Percentiles rank a stretch among this genome's conserved stretches.
Conservation (phyloP, 169 alveolate genomes). For the Eimeria necatrix region DNA sequence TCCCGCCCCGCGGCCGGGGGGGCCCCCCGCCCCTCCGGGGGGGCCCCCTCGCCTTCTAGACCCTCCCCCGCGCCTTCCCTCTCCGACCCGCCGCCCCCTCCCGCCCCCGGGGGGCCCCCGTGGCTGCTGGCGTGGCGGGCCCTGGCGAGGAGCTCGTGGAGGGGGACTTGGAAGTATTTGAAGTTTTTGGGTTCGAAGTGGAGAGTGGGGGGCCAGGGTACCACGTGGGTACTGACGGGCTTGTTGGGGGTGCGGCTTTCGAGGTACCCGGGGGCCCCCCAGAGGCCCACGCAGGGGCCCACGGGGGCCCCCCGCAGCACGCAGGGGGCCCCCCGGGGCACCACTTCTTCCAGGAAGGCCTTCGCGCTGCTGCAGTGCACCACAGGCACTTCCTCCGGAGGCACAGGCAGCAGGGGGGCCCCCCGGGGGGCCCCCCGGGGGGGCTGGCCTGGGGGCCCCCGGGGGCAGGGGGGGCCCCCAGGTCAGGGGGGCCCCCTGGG, state of each 20-base stretch:
- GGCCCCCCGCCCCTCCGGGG: not conserved
- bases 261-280: not conserved
- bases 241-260: not conserved
- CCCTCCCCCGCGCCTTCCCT: not conserved
- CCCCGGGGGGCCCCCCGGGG: too few relatives aligned
- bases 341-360: not conserved
- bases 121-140: slow-evolving; percentile 51
- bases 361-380: not conserved
- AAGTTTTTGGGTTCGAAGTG: not conserved
- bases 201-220: not conserved
- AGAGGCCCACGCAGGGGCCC: not conserved
- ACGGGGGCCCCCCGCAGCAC: not conserved
- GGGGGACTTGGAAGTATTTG: not conserved
- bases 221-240: not conserved
- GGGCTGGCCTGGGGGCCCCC: too few relatives aligned
- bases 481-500: too few relatives aligned
- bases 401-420: too few relatives aligned
- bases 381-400: too few relatives aligned
- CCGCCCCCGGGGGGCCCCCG: not conserved
- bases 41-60: not conserved
- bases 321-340: not conserved
- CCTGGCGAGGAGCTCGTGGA: slow-evolving; percentile 19
- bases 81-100: not conserved
- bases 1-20: not conserved
- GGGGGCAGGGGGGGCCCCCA: too few relatives aligned